A percentile compares a stretch with the other conserved stretches of the same genome.
These are phyloP conservation scores for Colletotrichum brevisporum DNA, from an alignment of 2,329 filamentous ascomycete genomes.

Conservation along the genomic window DNA sequence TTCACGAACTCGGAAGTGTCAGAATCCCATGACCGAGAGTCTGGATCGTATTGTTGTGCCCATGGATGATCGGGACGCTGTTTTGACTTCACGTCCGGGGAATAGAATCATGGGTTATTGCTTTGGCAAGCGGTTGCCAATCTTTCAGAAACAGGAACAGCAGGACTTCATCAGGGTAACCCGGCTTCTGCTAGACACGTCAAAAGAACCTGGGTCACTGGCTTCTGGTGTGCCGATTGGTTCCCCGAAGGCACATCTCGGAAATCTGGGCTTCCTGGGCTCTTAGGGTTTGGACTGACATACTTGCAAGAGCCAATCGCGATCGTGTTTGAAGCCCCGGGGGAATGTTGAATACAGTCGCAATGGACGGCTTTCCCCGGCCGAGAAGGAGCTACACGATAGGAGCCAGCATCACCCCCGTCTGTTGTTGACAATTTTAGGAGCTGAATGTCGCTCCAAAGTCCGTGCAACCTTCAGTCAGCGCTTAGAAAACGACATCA, in stretches of 20 bases:
- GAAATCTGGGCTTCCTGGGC: conserved; percentile 13
- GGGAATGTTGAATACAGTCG: background rate
- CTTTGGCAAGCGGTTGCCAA: conserved; percentile 24
- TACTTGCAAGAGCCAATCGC: conserved; percentile 13
- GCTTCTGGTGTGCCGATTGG: conserved; percentile 25
- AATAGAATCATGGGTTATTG: background rate
- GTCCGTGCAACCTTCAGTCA: conserved; percentile 9
- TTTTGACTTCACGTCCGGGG: conserved; percentile 1
- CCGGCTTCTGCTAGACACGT: conserved; percentile 4
- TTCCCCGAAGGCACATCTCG: conserved; percentile 1
- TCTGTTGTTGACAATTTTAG: background rate
- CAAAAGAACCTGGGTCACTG: conserved; percentile 4
- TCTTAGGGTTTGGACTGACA: conserved; percentile 3
- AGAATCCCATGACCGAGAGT: background rate
- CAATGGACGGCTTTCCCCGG: background rate
- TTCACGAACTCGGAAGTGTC: conserved; percentile 1
- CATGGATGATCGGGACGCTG: conserved; percentile 2
- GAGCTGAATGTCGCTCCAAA: background rate
- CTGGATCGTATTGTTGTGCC: background rate
- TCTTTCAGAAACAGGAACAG: conserved; percentile 13
- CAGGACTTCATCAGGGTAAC: background rate
- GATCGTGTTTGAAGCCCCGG: background rate
- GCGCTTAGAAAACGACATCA: conserved; percentile 10
- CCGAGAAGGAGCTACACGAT: background rate
- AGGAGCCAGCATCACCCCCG: background rate